Evolutionary conservation across 495 filamentous ascomycete genomes (phyloP), one percentile per base, ranked within the genome.

Genomic region (Aspergillus haitiensis): DNA sequence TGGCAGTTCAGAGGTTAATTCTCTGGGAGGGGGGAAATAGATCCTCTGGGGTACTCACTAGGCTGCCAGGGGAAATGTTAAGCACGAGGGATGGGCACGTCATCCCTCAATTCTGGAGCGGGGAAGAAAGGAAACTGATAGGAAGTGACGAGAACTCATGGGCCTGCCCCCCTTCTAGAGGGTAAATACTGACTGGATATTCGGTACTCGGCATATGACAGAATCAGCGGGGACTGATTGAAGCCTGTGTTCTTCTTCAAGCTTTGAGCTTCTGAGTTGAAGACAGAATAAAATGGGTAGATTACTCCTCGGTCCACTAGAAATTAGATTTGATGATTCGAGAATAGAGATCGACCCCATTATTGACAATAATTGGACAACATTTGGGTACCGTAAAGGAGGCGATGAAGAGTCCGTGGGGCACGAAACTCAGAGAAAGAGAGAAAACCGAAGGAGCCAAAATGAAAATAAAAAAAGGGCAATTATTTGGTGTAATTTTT

Each of bases 311-410:
- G 6, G 3, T 27, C 21, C 21, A 27, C 21, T 27, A 27, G 21
- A 27, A 27, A 27, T 27, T 27, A 3, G 21, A 27, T 27, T 27
- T 27, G 21, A 27, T 27, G 21, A 27, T 27, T 27, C 21, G 3
- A 27, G 21, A 27, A 46, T 59, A 18, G 34, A 39, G 58, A 60
- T 60, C 58, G 58, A 54, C 58, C 12, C 12, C 34, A 54, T 60
- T 60, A 60, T 60, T 60, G 58, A 54, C 58, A 60, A 60, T 60
- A 54, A 59, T 48, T 33, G 16, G 21, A 33, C 36, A 6, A 42
- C n/a, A 7, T 10, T 54, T 44, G 13, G 15, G 32, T 50, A 27
- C 34, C 31, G 54, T 36, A 37, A 36, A 34, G 48, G 47, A 32
- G 48, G 34, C 21, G 21, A 27, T 27, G 21, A 32, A 11, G 7